A percentile compares a stretch with the other conserved stretches of the same genome.
These are phyloP conservation scores for Diplodia corticola DNA, from an alignment of 2,329 filamentous ascomycete species.

Conservation along the genomic window DNA sequence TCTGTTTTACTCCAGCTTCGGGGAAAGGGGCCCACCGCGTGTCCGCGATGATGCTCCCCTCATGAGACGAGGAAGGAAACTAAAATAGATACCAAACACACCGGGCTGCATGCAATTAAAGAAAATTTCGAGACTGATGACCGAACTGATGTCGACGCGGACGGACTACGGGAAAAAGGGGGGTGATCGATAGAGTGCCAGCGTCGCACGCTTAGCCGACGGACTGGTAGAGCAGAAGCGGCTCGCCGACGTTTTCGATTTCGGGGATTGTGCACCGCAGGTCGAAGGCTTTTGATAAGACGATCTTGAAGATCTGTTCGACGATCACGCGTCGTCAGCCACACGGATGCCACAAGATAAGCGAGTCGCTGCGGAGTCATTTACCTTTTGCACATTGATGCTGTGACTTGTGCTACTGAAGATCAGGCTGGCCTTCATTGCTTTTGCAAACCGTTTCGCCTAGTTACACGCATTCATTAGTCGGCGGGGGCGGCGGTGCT, in stretches of 20 bases:
- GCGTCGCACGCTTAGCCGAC: slow-evolving; percentile 29
- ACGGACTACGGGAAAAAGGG: slow-evolving; percentile 11
- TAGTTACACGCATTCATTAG: slow-evolving; percentile 39
- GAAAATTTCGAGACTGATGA: slow-evolving; percentile 2
- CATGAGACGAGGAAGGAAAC: slow-evolving; percentile 4
- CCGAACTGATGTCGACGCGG: neutral
- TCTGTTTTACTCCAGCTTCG: slow-evolving; percentile 18
- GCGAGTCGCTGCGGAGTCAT: slow-evolving; percentile 23
- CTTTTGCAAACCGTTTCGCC: slow-evolving; percentile 94
- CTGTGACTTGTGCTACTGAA: slow-evolving; percentile 99
- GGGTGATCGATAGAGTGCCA: neutral
- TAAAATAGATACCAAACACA: slow-evolving; percentile 21
- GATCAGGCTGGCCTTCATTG: slow-evolving; percentile 96
- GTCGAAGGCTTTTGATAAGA: slow-evolving; percentile 97
- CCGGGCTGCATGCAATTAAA: slow-evolving; percentile 21
- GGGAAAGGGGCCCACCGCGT: neutral
- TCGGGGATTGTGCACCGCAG: slow-evolving; percentile 98
- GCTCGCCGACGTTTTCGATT: slow-evolving; percentile 97
- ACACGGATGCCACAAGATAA: neutral
- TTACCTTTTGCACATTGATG: slow-evolving; percentile 98
- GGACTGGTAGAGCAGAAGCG: slow-evolving; percentile 76
- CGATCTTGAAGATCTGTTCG: slow-evolving; percentile 95
- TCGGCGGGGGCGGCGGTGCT: neutral
- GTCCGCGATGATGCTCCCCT: neutral
- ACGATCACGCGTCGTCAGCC: slow-evolving; percentile 11